Base-by-base conservation (phyloP, 345 rosid species). In the Syzygium oleosum region DNA sequence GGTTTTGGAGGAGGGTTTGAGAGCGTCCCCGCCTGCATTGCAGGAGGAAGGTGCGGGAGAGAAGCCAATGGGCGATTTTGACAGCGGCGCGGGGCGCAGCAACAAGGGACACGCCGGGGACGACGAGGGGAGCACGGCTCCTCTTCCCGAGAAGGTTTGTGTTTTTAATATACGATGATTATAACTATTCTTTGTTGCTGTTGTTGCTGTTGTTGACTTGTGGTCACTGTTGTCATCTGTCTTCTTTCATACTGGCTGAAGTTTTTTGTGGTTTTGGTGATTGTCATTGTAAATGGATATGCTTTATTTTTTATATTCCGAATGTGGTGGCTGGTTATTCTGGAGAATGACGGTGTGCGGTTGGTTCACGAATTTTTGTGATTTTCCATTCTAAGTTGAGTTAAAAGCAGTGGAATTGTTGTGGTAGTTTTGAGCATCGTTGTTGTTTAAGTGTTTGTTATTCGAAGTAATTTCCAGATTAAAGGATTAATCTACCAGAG, bases 121-220 rank as follows among this genome's bases (percentile, higher is more conserved):
- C 29, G 96, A 95, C 43, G 96, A 94, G 79, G 95, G 93, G 61
- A 87, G 87, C 89, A 85, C 94, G 23, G 91, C 88, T 14, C 96
- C 95, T 3, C 86, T 95, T 41, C 96, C 97, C 4, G 95, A 92
- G 85, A 93, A 89, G 93, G 97, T 95, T 84, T 27, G 56, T 22
- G 77, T 56, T 88, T 58, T 22, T 34, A 83, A 46, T 63, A 21
- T 17, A 22, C 38, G n/a, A 31, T 84, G n/a, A 31, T 84, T 38
- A 19, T 84, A 12, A 29, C 51, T 58, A 31, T 86, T 8, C 46
- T 59, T 43, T 46, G 27, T 61, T 25, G 7, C 11, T 86, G 77
- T n/a, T n/a, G 27, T 63, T 4, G 63, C 29, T 17, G 34, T 31
- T n/a, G 59, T 84, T 19, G 59, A 29, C 59, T 84, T 84, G 38